Percentiles rank a stretch among this genome's conserved stretches.
Evolutionary conservation across 371 early-diverging fungal genomes (phyloP).

Genomic region (Rhizopus arrhizus): DNA sequence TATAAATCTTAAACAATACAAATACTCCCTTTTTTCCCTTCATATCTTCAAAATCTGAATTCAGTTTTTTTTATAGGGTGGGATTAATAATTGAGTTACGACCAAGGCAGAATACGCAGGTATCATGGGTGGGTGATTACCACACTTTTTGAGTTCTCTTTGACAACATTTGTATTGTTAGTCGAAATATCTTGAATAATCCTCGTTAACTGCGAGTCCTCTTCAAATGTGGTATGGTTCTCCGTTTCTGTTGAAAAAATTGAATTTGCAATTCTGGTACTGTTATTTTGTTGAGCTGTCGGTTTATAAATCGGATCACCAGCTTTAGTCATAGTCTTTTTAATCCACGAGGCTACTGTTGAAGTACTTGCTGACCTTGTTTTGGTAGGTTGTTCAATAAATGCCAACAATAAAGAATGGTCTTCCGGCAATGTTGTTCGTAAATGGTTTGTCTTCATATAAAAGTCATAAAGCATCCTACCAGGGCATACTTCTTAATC

Average conservation of each 20-base stretch:
- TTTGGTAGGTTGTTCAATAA: too few relatives aligned
- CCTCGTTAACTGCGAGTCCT: constrained; percentile 14
- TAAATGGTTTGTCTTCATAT: too few relatives aligned
- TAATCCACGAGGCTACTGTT: too few relatives aligned
- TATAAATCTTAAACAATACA: not conserved
- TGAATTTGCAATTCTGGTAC: not conserved
- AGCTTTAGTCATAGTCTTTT: too few relatives aligned
- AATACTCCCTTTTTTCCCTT: constrained; percentile 4
- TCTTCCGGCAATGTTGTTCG: too few relatives aligned
- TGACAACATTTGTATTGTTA: constrained; percentile 1
- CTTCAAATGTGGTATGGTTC: constrained; percentile 8
- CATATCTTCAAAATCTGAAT: constrained; percentile 1
- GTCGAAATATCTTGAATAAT: constrained; percentile 16
- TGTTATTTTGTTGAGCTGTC: not conserved
- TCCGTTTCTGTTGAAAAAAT: not conserved
- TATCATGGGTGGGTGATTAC: constrained; percentile 2
- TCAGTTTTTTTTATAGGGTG: not conserved
- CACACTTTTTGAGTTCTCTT: not conserved
- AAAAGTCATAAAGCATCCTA: too few relatives aligned
- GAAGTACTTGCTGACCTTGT: too few relatives aligned
- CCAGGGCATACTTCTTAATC: too few relatives aligned
- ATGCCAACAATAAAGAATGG: too few relatives aligned
- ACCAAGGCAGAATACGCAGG: not conserved
- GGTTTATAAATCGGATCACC: too few relatives aligned
- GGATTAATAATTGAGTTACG: not conserved